Conservation (phyloP, 139 green algal species). For the Chlamydomonas incerta region DNA sequence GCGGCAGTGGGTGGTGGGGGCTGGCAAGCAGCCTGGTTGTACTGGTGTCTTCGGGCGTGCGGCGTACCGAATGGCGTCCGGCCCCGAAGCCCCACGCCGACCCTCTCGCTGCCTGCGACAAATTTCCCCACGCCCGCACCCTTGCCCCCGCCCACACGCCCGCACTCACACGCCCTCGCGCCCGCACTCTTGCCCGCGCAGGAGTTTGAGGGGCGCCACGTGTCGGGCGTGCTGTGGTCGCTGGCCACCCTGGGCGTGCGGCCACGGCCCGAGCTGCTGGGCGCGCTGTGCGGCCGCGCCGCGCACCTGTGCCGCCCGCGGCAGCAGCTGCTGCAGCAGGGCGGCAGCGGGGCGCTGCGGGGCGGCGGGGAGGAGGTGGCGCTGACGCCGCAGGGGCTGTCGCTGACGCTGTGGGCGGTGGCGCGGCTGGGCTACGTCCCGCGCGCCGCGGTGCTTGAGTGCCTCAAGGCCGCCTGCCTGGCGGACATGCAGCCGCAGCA, state of each 20-base stretch:
- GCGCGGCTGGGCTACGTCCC: slow-evolving; percentile 12
- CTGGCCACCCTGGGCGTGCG: neutral
- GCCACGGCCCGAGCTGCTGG: slow-evolving; percentile 9
- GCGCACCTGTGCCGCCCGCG: neutral
- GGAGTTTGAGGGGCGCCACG: slow-evolving; percentile 28
- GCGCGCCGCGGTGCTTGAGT: neutral
- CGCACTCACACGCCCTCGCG: too few relatives aligned
- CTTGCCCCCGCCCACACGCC: too few relatives aligned
- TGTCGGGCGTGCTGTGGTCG: slow-evolving; percentile 20
- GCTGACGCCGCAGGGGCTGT: slow-evolving; percentile 24
- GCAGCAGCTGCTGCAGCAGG: too few relatives aligned
- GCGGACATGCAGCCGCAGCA: neutral
- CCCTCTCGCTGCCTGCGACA: too few relatives aligned
- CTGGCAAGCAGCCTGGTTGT: too few relatives aligned
- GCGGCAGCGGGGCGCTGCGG: too few relatives aligned
- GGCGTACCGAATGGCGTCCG: too few relatives aligned
- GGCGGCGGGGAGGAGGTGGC: neutral
- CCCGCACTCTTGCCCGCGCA: too few relatives aligned
- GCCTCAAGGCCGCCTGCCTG: neutral
- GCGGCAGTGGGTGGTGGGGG: too few relatives aligned
- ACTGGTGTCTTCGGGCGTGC: too few relatives aligned
- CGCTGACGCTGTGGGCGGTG: slow-evolving; percentile 14
- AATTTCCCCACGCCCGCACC: too few relatives aligned
- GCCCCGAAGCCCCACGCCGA: too few relatives aligned
- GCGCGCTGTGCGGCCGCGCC: neutral